Conservation (phyloP, 495 filamentous ascomycete species). For the Sphaerosporella brunnea region DNA sequence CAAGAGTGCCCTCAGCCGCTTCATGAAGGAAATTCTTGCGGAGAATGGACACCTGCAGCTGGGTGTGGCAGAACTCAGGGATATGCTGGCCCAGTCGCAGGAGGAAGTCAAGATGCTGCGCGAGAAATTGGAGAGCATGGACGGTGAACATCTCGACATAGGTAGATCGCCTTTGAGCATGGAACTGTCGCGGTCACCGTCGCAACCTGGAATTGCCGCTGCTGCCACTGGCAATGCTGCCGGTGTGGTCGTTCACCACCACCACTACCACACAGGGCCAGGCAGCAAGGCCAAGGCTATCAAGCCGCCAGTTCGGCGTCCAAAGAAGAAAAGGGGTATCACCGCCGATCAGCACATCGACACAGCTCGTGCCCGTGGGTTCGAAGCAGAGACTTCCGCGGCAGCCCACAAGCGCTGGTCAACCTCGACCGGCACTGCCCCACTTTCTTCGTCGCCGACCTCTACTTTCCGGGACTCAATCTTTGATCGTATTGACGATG, state of each 20-base stretch:
- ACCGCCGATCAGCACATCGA: constrained; percentile 24
- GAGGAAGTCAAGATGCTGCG: constrained; percentile 75
- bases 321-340: constrained; percentile 1
- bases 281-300: constrained; percentile 3
- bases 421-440: constrained; percentile 23
- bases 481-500: constrained; percentile 47
- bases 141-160: constrained; percentile 5
- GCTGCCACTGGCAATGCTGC: constrained; percentile 14
- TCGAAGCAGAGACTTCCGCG: constrained; percentile 32
- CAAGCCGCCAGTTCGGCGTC: constrained; percentile 13
- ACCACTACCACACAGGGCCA: constrained; percentile 74
- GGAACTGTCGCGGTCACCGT: constrained; percentile 15
- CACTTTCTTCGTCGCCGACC: constrained; percentile 63
- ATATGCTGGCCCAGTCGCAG: constrained; percentile 84
- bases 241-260: constrained; percentile 57
- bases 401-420: constrained; percentile 43
- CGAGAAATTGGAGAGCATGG: constrained; percentile 50
- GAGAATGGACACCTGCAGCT: constrained; percentile 88
- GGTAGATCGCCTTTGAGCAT: constrained; percentile 37
- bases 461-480: constrained; percentile 57
- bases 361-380: constrained; percentile 30
- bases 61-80: constrained; percentile 73
- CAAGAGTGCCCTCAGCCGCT: constrained; percentile 56
- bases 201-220: constrained; percentile 8
- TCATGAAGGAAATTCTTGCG: constrained; percentile 86